Conservation (phyloP, 2,329 filamentous ascomycete genomes). For the Trichoderma lentiforme region DNA sequence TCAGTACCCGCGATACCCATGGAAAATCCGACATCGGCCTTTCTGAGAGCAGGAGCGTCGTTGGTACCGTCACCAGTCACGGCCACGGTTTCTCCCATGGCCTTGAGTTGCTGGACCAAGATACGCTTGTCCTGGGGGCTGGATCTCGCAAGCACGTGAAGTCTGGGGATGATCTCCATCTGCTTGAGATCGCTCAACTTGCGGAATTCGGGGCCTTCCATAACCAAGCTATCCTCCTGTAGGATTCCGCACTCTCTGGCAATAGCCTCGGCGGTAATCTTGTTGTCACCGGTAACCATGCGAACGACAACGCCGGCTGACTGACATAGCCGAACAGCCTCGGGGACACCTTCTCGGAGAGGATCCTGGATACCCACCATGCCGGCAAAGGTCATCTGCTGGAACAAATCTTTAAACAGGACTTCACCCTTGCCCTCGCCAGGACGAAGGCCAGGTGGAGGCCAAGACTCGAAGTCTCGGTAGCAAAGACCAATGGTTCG, state of each 20-base stretch:
- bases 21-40: slow-evolving; percentile 78
- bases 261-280: slow-evolving; percentile 74
- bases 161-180: slow-evolving; percentile 62
- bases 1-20: slow-evolving; percentile 84
- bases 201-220: slow-evolving; percentile 76
- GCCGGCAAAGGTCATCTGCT: slow-evolving; percentile 64
- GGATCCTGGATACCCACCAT: slow-evolving; percentile 82
- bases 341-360: slow-evolving; percentile 68
- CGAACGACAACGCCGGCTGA: slow-evolving; percentile 74
- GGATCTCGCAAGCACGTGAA: slow-evolving; percentile 70
- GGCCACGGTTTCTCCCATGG: slow-evolving; percentile 72
- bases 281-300: slow-evolving; percentile 85
- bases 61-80: slow-evolving; percentile 84
- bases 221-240: slow-evolving; percentile 62
- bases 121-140: slow-evolving; percentile 76
- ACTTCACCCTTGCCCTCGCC: slow-evolving; percentile 58
- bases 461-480: slow-evolving; percentile 82
- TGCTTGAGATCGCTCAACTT: slow-evolving; percentile 65
- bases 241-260: slow-evolving; percentile 76
- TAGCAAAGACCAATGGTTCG: slow-evolving; percentile 83
- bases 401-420: slow-evolving; percentile 65
- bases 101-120: slow-evolving; percentile 67
- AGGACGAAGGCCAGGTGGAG: slow-evolving; percentile 60
- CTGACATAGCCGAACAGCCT: slow-evolving; percentile 71
- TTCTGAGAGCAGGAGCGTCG: slow-evolving; percentile 76